Base-by-base conservation (phyloP, 805 yeast species). In the Lachancea quebecensis region DNA sequence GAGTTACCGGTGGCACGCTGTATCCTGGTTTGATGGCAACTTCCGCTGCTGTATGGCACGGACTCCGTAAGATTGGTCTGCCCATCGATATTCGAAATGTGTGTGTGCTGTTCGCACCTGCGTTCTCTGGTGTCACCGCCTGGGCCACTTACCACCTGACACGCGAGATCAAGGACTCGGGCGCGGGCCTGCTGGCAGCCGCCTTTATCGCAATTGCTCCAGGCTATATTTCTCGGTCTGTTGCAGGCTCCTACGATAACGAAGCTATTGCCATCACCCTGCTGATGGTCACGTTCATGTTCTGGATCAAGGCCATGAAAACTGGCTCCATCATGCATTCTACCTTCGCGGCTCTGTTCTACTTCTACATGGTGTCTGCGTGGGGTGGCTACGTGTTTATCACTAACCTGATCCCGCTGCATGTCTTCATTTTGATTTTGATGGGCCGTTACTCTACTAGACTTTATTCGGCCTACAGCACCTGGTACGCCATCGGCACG, bases 381-480 rank as follows among this genome's bases (percentile, higher is more conserved):
- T 90, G 99, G 97, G 99, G 99, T 73, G 99, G 99, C 25, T 93
- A 93, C 64, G 99, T 95, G 42, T 93, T 93, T 73, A 95, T 93
- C 69, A 93, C 99, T 48, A 93, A 93, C 70, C 80, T 95, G 74
- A 88, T 93, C 58, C 99, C 99, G 39, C 73, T 93, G 56, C 99
- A 93, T 64, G 89, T 90, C 21, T 90, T 93, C 60, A 90, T 88
- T 41, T 73, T 93, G 62, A 68, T 93, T 43, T 69, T 87, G 53
- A 93, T 93, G 98, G 99, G 99, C 42, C 82, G 99, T 60, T 93
- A 89, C 67, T 78, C 78, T 55, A 81, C 81, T 56, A 79, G 81
- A 53, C 65, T 93, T 46, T 93, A 93, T 65, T 81, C 95, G 15
- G 85, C 97, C 18, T 93, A 95, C 67, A 81, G 91, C 42, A 87